These are phyloP conservation scores for Drechslerella coelobrocha DNA, from an alignment of 2,329 filamentous ascomycete species.

Conservation along the genomic window DNA sequence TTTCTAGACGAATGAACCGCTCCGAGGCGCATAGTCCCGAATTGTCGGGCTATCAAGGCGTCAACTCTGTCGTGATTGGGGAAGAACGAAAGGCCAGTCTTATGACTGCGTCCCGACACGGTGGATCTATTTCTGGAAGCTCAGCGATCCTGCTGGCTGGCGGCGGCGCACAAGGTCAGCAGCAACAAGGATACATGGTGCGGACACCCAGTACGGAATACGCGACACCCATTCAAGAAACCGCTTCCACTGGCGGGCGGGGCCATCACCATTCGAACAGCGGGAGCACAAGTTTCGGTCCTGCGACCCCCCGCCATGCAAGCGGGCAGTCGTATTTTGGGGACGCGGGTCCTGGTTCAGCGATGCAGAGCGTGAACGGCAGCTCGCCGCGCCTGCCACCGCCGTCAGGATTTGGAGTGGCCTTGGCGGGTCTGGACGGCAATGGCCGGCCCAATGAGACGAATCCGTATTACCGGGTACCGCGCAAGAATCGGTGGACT, in stretches of 20 bases:
- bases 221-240: slow-evolving; percentile 43
- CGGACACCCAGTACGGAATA: slow-evolving; percentile 48
- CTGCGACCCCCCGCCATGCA: slow-evolving; percentile 29
- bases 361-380: slow-evolving; percentile 74
- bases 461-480: slow-evolving; percentile 80
- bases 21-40: slow-evolving; percentile 69
- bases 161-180: slow-evolving; percentile 63
- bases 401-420: slow-evolving; percentile 63
- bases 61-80: slow-evolving; percentile 74
- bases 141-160: slow-evolving; percentile 69
- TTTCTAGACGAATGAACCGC: slow-evolving; percentile 74
- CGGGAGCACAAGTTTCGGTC: slow-evolving; percentile 41
- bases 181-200: slow-evolving; percentile 51
- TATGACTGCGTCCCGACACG: slow-evolving; percentile 53
- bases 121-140: slow-evolving; percentile 64
- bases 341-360: slow-evolving; percentile 62
- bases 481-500: slow-evolving; percentile 26
- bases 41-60: slow-evolving; percentile 79
- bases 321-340: slow-evolving; percentile 46
- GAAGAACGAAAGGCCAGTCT: slow-evolving; percentile 69
- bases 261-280: slow-evolving; percentile 44
- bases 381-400: slow-evolving; percentile 74
- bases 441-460: slow-evolving; percentile 60
- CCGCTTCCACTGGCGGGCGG: slow-evolving; percentile 21
- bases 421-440: slow-evolving; percentile 57